Evolutionary conservation across 1,139 yeast genomes (phyloP), one percentile per base, ranked within the genome.

Genomic region (Saccharomycopsis hybrid): DNA sequence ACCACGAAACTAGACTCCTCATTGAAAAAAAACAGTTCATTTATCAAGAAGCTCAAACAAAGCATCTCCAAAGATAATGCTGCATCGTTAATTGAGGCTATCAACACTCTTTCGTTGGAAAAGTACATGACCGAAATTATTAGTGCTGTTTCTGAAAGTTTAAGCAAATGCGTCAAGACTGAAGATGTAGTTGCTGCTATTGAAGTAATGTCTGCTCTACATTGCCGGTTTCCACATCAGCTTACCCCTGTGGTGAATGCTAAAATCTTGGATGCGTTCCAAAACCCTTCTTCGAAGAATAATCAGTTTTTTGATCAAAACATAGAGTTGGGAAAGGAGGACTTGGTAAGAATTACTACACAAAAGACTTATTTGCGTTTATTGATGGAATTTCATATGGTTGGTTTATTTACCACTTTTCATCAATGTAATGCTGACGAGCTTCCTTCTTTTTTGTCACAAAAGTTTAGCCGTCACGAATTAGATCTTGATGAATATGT

Each of bases 21-120:
- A 48, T 69, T 90, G 55, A 90, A 89, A 70, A 86, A 84, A 62
- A 88, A 90, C 62, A 82, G 89, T 3, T 85, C 89, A 0, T 86
- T 88, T 58, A 82, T 88, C 52, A 84, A 83, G 61, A 84, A 84
- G 59, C 65, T 88, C 48, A 74, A 82, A 55, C 71, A 76, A 3
- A 72, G 82, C 2, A 67, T 88, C 42, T 74, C 68, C 38, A 75
- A 71, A 38, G 84, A 78, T 2, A 70, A 68, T 41, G 60, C 58
- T 45, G 59, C 62, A 3, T 62, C 72, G 3, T 65, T 86, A 3
- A 55, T 87, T 32, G 76, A 76, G 51, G 96, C 88, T 52, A 73
- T 89, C 42, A 62, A 69, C 8, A 71, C 80, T 2, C 67, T 85
- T 2, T 78, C 90, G 1, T 69, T 90, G 46, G 87, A 80, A 53